Conservation (phyloP, 176 grass and related monocot species). For the Hordeum marinum region DNA sequence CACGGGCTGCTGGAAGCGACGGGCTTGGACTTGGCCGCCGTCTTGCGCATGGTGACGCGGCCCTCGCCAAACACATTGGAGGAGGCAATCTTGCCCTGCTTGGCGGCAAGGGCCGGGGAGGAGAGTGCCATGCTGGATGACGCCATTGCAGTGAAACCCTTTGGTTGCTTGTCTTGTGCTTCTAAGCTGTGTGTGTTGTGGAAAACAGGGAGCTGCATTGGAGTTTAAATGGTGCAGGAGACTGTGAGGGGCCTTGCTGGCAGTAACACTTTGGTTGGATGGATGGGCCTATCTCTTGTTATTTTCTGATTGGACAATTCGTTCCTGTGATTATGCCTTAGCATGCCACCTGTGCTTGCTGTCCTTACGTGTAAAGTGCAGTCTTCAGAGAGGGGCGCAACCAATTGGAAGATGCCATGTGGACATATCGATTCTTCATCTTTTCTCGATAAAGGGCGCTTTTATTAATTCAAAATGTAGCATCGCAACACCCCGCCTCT, state of each 20-base stretch:
- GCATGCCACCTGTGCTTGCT: background rate
- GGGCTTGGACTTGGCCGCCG: background rate
- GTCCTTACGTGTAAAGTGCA: constrained; percentile 6
- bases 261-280: background rate
- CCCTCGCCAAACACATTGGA: constrained; percentile 37
- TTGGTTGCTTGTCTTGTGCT: background rate
- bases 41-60: constrained; percentile 1
- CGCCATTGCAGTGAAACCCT: constrained; percentile 10
- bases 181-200: background rate
- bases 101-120: constrained; percentile 13
- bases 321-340: background rate
- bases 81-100: background rate
- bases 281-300: constrained; percentile 20
- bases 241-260: background rate
- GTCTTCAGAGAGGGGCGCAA: background rate
- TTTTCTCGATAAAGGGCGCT: too few species aligned
- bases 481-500: too few species aligned
- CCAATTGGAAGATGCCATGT: background rate
- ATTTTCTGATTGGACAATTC: constrained; percentile 2
- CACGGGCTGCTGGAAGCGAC: background rate
- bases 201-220: background rate
- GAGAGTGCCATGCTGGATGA: constrained; percentile 28
- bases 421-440: too few species aligned
- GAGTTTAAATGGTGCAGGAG: constrained; percentile 32
- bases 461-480: too few species aligned